Evolutionary conservation across 192 early-diverging fungal genomes (phyloP).

Genomic region (Backusella australiensis): DNA sequence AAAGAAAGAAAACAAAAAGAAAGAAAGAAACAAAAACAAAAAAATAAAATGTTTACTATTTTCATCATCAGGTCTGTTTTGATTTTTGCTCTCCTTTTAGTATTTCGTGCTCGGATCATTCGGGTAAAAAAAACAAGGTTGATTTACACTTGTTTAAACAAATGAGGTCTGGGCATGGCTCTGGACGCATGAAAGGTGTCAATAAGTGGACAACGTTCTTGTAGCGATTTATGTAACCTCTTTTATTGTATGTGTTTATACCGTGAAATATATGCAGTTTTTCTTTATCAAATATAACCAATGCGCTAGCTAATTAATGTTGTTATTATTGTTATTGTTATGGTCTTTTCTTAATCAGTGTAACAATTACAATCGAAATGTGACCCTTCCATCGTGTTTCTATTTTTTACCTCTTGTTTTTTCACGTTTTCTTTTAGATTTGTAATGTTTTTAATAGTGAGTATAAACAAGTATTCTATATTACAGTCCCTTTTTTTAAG

Average conservation of each 20-base stretch:
- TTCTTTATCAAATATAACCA: neutral
- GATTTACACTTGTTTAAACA: neutral
- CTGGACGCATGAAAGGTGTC: neutral
- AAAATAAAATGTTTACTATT: neutral
- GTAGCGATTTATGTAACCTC: neutral
- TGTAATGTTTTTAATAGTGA: neutral
- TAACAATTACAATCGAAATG: neutral
- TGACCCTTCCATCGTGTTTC: neutral
- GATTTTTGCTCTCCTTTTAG: neutral
- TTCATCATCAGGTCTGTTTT: constrained; percentile 4
- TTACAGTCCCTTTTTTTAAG: neutral
- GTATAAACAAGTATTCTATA: neutral
- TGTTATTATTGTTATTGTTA: constrained; percentile 1
- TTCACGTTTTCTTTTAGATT: neutral
- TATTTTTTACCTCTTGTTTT: neutral
- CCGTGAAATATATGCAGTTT: neutral
- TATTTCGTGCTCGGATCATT: neutral
- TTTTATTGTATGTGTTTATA: neutral
- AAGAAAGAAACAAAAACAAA: neutral
- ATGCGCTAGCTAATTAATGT: neutral
- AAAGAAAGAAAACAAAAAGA: neutral
- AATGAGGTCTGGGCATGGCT: neutral
- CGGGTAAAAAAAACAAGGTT: neutral
- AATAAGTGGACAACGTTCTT: neutral
- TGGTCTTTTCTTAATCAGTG: neutral